A percentile compares a stretch with the other conserved stretches of the same genome.
Conservation (phyloP, 331 rosid genomes). For the Acacia concinna region DNA sequence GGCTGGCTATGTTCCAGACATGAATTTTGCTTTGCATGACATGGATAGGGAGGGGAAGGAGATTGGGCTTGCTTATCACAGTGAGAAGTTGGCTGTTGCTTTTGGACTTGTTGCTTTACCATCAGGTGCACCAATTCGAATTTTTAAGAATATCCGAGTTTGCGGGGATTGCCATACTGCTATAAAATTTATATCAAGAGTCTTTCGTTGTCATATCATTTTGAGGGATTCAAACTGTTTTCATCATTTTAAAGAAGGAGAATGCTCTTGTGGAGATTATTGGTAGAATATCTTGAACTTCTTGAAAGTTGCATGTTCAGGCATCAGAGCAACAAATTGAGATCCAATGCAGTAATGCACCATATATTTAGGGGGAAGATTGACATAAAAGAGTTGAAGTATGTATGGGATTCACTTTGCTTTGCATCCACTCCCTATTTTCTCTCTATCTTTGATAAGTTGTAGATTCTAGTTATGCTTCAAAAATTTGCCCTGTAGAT, state of each 20-base stretch:
- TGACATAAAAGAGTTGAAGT: neutral
- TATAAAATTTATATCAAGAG: conserved; percentile 58
- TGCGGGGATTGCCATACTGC: conserved; percentile 86
- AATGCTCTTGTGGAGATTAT: conserved; percentile 78
- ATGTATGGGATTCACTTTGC: neutral
- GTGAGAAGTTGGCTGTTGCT: conserved; percentile 80
- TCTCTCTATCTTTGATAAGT: neutral
- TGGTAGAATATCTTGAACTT: conserved; percentile 48
- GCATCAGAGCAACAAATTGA: neutral
- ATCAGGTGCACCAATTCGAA: conserved; percentile 58
- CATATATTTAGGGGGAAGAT: neutral
- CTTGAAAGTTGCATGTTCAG: neutral
- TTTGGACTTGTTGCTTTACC: conserved; percentile 67
- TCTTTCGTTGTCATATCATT: conserved; percentile 56
- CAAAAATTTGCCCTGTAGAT: too few species aligned
- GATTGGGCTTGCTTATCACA: conserved; percentile 69
- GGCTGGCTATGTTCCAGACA: conserved; percentile 67
- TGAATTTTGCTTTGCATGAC: conserved; percentile 69
- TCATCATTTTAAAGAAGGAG: conserved; percentile 74
- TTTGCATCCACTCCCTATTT: neutral
- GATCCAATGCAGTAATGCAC: neutral
- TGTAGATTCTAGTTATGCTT: conserved; percentile 4
- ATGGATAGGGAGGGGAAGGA: conserved; percentile 72
- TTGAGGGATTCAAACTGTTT: conserved; percentile 81
- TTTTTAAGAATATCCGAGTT: conserved; percentile 75